Evolutionary conservation across 2,329 filamentous ascomycete genomes (phyloP), one percentile per base, ranked within the genome.

Genomic region (Periconia macrospinosa): DNA sequence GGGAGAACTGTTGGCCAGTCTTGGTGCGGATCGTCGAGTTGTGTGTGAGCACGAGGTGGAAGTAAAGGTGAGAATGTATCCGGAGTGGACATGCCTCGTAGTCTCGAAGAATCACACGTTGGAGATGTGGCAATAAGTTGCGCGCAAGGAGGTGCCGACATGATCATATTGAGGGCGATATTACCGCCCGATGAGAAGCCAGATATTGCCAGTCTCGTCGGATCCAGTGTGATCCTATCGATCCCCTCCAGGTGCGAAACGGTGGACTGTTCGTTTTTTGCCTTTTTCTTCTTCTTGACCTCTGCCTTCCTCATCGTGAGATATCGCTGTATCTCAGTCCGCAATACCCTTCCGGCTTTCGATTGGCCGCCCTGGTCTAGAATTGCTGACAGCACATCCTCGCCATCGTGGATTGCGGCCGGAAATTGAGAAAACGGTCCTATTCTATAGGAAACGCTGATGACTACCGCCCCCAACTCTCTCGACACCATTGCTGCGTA

Each of bases 391-490:
- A 79, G 60, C 1, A 77, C 76, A 52, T 80, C 78, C 49, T 80
- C 78, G 10, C 75, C 75, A 54, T 81, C 78, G 54, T 78, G 73
- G 17, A 79, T 72, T 1, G 78, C 78, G 0, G 76, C 76, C 0
- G 78, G 78, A 45, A 78, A 80, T 37, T 77, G 72, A 52, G 77
- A 70, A 52, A 78, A 72, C 1, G 78, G 78, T 3, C 76, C 78
- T 27, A 79, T 76, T 42, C 78, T 74, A 55, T 81, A 81, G 47
- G 79, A 78, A 3, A 79, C 78, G 46, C 72, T 76, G 46, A 80
- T 74, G 42, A 78, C 77, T 6, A 79, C 69, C 11, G 73, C 69
- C 5, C 69, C 62, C 11, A 79, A 69, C 57, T 77, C 72, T 11
- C 75, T 68, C 30, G 73, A 74, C 66, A 79, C 75, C 70, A 76